Conservation (phyloP, 148 eudicot species). For the Talinum fruticosum region DNA sequence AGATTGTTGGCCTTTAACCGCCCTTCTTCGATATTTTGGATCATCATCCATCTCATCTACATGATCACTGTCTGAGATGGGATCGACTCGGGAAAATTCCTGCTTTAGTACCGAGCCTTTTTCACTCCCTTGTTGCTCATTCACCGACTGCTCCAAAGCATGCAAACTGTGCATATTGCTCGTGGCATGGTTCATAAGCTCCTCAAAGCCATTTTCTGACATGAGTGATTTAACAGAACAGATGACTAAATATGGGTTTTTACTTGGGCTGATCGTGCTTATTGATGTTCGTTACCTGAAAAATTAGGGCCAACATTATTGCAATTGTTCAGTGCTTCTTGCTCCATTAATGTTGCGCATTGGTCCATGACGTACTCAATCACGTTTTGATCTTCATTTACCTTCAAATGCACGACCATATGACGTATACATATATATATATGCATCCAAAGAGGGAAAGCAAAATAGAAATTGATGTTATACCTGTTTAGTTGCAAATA, state of each 20-base stretch:
- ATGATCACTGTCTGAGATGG: slow-evolving; percentile 67
- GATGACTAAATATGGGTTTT: too few relatives aligned
- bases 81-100: slow-evolving; percentile 46
- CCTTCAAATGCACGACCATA: slow-evolving; percentile 37
- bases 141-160: slow-evolving; percentile 30
- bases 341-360: slow-evolving; percentile 51
- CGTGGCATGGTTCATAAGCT: slow-evolving; percentile 29
- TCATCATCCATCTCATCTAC: slow-evolving; percentile 75
- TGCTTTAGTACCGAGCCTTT: slow-evolving; percentile 37
- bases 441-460: not conserved
- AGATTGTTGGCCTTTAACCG: slow-evolving; percentile 60
- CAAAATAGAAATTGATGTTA: not conserved
- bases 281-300: slow-evolving; percentile 24
- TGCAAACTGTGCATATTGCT: slow-evolving; percentile 15
- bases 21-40: slow-evolving; percentile 59
- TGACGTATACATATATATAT: too few relatives aligned
- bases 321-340: slow-evolving; percentile 36
- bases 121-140: slow-evolving; percentile 35
- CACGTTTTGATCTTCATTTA: slow-evolving; percentile 63
- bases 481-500: slow-evolving; percentile 84
- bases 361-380: slow-evolving; percentile 61
- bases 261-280: not conserved
- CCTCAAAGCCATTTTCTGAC: slow-evolving; percentile 40
- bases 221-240: too few relatives aligned
- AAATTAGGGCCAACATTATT: slow-evolving; percentile 32